Evolutionary conservation across 768 basidiomycete genomes (phyloP).

Genomic region (Suillus placidus): DNA sequence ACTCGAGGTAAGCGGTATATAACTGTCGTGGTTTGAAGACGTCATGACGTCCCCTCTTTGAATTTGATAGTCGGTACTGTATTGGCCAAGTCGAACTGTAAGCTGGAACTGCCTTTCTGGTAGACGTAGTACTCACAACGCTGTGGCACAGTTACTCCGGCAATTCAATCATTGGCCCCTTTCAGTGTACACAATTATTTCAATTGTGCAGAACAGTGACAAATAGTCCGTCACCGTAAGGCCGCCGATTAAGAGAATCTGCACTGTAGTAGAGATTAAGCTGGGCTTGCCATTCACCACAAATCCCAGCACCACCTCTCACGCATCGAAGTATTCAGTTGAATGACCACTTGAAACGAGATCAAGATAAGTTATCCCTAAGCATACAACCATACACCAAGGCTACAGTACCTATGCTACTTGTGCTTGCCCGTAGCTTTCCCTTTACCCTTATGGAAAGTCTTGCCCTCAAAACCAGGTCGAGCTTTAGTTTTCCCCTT

Average conservation of each 20-base stretch:
- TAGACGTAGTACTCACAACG: background rate
- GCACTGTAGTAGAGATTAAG: background rate
- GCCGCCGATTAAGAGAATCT: background rate
- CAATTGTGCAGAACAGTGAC: background rate
- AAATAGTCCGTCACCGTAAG: background rate
- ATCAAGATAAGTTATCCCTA: background rate
- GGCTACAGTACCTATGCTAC: slow-evolving; percentile 14
- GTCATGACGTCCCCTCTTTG: slow-evolving; percentile 5
- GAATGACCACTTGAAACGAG: background rate
- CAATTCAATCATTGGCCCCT: background rate
- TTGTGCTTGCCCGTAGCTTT: slow-evolving; percentile 27
- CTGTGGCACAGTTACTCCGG: background rate
- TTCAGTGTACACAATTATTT: background rate
- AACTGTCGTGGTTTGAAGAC: background rate
- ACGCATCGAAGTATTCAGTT: background rate
- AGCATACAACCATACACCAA: slow-evolving; percentile 1
- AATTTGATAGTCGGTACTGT: background rate
- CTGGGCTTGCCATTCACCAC: background rate
- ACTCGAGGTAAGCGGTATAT: background rate
- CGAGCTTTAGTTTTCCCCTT: slow-evolving; percentile 61
- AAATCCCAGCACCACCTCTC: background rate
- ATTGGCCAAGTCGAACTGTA: background rate
- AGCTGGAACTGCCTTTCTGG: background rate
- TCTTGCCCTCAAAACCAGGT: slow-evolving; percentile 88
- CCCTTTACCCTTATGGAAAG: slow-evolving; percentile 61